Conservation (phyloP, 2,329 filamentous ascomycete genomes). For the Blastomyces silverae region DNA sequence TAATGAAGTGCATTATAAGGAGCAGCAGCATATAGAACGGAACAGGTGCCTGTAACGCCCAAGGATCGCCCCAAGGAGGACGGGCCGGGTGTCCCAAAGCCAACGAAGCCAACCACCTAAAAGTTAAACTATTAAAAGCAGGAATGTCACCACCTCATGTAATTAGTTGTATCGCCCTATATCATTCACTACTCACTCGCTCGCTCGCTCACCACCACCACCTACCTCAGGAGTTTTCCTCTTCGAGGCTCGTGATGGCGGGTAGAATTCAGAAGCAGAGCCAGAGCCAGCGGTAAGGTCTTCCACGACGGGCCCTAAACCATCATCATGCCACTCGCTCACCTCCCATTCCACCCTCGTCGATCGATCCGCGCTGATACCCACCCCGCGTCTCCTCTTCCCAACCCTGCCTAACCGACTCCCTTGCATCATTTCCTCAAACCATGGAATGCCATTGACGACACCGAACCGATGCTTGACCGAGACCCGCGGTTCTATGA, state of each 20-base stretch:
- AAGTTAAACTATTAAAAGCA: background rate
- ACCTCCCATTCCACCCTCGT: slow-evolving; percentile 76
- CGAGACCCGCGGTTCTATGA: slow-evolving; percentile 24
- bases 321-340: slow-evolving; percentile 59
- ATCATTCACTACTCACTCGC: background rate
- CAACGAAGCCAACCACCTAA: background rate
- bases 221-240: slow-evolving; percentile 21
- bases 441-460: slow-evolving; percentile 67
- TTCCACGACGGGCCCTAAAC: slow-evolving; percentile 21
- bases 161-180: background rate
- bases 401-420: slow-evolving; percentile 64
- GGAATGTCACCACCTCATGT: background rate
- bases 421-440: slow-evolving; percentile 71
- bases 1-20: background rate
- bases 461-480: slow-evolving; percentile 36
- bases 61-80: background rate
- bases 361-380: slow-evolving; percentile 56
- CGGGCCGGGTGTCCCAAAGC: background rate
- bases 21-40: background rate
- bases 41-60: background rate
- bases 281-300: slow-evolving; percentile 6
- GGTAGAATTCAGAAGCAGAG: background rate
- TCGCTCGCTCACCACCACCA: slow-evolving; percentile 9
- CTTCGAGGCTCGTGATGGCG: slow-evolving; percentile 14
- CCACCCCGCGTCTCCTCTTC: slow-evolving; percentile 52